Evolutionary conservation across 768 basidiomycete species (phyloP).

Genomic region (Favolaschia claudopus): DNA sequence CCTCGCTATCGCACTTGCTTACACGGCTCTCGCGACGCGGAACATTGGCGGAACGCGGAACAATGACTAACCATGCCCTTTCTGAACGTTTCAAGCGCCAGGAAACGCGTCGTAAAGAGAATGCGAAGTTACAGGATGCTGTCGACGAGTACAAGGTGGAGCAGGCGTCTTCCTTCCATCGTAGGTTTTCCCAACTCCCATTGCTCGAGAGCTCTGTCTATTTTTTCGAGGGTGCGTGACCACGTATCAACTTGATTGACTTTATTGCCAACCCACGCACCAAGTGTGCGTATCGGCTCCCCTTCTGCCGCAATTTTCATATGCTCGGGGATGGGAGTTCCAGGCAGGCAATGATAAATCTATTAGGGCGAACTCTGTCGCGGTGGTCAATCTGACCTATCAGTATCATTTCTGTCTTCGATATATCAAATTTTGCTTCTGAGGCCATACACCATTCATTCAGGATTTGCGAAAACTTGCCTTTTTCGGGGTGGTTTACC

Average conservation of each 20-base stretch:
- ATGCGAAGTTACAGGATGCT: too few relatives aligned
- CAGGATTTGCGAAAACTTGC: too few relatives aligned
- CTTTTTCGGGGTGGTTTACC: too few relatives aligned
- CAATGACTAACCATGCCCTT: too few relatives aligned
- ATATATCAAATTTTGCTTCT: too few relatives aligned
- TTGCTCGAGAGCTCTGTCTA: neutral
- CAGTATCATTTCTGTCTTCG: neutral
- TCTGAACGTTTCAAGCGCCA: too few relatives aligned
- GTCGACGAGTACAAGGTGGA: neutral
- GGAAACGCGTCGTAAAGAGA: too few relatives aligned
- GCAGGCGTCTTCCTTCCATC: neutral
- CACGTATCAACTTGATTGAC: slow-evolving; percentile 4
- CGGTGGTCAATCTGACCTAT: neutral
- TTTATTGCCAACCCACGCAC: slow-evolving; percentile 21
- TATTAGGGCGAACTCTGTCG: neutral
- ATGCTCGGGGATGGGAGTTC: slow-evolving; percentile 25
- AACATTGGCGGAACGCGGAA: too few relatives aligned
- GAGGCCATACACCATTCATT: too few relatives aligned
- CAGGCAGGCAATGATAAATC: slow-evolving; percentile 31
- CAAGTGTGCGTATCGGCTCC: slow-evolving; percentile 13
- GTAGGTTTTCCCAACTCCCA: neutral
- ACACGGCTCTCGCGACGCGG: too few relatives aligned
- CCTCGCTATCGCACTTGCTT: too few relatives aligned
- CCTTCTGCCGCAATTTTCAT: slow-evolving; percentile 21
- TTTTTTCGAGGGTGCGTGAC: slow-evolving; percentile 15